Evolutionary conservation across 768 basidiomycete genomes (phyloP).

Genomic region (Crepidotus variabilis): DNA sequence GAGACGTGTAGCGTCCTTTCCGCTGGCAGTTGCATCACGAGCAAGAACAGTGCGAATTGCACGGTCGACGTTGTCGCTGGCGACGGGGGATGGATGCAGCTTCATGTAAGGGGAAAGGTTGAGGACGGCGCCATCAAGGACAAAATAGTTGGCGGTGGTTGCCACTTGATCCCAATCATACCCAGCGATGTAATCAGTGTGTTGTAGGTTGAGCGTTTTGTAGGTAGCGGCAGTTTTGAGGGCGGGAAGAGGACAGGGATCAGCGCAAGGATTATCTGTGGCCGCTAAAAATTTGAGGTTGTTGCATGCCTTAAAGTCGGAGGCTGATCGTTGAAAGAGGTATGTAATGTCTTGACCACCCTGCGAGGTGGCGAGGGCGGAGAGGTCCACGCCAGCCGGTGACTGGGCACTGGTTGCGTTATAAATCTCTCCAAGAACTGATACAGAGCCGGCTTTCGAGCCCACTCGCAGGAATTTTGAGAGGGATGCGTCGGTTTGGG

Average conservation of each 20-base stretch:
- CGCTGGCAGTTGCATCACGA: slow-evolving; percentile 43
- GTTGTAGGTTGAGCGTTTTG: slow-evolving; percentile 54
- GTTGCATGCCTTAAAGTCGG: slow-evolving; percentile 63
- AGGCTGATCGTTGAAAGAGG: slow-evolving; percentile 67
- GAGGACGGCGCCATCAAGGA: slow-evolving; percentile 90
- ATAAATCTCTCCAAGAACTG: slow-evolving; percentile 73
- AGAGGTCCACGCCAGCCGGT: slow-evolving; percentile 53
- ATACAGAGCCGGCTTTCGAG: slow-evolving; percentile 57
- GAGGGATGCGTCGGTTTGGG: slow-evolving; percentile 43
- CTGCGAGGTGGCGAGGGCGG: slow-evolving; percentile 39
- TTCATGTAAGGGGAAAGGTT: slow-evolving; percentile 86
- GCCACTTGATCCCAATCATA: slow-evolving; percentile 92
- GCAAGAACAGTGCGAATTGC: slow-evolving; percentile 75
- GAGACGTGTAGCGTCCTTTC: slow-evolving; percentile 87
- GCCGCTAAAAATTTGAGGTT: slow-evolving; percentile 66
- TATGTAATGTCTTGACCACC: slow-evolving; percentile 91
- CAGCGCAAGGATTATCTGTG: slow-evolving; percentile 67
- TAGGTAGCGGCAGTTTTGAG: slow-evolving; percentile 57
- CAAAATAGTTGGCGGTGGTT: slow-evolving; percentile 68
- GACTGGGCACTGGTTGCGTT: slow-evolving; percentile 60
- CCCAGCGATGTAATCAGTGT: slow-evolving; percentile 70
- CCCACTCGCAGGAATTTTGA: slow-evolving; percentile 54
- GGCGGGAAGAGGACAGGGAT: slow-evolving; percentile 63
- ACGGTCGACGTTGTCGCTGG: slow-evolving; percentile 74
- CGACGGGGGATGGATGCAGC: slow-evolving; percentile 63